Evolutionary conservation across 176 grass and related monocot genomes (phyloP).

Genomic region (Canna indica): DNA sequence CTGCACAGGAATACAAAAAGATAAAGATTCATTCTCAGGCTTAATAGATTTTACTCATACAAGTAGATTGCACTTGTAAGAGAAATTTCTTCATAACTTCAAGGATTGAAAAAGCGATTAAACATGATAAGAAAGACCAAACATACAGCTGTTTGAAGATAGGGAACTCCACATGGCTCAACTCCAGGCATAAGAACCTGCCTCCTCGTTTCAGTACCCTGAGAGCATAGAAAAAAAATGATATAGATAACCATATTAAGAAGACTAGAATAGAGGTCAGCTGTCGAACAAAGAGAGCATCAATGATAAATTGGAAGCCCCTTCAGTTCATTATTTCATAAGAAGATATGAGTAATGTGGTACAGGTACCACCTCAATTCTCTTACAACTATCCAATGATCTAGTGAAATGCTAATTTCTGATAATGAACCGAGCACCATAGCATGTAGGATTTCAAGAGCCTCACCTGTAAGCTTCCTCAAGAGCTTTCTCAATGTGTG

Average conservation of each 20-base stretch:
- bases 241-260: not conserved
- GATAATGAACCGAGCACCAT: not conserved
- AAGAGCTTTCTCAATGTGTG: conserved; percentile 85
- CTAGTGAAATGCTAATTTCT: not conserved
- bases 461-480: conserved; percentile 74
- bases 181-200: conserved; percentile 80
- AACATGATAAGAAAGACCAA: not conserved
- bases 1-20: not conserved
- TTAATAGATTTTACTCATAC: not conserved
- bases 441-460: not conserved
- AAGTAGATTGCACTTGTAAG: not conserved
- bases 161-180: conserved; percentile 73
- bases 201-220: conserved; percentile 76
- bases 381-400: not conserved
- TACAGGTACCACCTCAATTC: too few species aligned
- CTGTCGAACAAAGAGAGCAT: not conserved
- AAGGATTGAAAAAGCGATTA: too few species aligned
- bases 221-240: conserved; percentile 22
- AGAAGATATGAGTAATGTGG: too few species aligned
- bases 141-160: conserved; percentile 88
- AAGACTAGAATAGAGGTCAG: not conserved
- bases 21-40: not conserved
- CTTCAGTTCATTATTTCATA: not conserved
- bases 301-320: not conserved
- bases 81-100: too few species aligned